Percentiles rank a stretch among this genome's conserved stretches.
Conservation (phyloP, 2,329 filamentous ascomycete species). For the Fusarium beomiforme region DNA sequence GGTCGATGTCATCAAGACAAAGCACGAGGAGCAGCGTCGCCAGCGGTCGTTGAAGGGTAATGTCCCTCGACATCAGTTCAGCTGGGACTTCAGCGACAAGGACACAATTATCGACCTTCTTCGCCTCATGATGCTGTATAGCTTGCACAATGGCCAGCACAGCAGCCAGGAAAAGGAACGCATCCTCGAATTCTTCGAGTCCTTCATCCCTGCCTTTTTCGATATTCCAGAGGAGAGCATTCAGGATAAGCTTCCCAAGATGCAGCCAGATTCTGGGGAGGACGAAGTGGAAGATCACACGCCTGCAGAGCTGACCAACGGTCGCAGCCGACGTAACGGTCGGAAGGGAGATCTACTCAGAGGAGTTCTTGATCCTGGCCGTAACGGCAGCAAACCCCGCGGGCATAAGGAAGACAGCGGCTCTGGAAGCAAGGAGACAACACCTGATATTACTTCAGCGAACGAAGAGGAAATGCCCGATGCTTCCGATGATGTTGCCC, state of each 20-base stretch:
- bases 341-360: slow-evolving; percentile 86
- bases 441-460: slow-evolving; percentile 81
- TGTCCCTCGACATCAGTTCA: slow-evolving; percentile 76
- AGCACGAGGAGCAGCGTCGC: slow-evolving; percentile 89
- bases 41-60: slow-evolving; percentile 70
- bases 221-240: slow-evolving; percentile 77
- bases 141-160: slow-evolving; percentile 75
- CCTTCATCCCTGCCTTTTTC: slow-evolving; percentile 81
- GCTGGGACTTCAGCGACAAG: slow-evolving; percentile 77
- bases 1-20: slow-evolving; percentile 89
- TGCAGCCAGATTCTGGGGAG: slow-evolving; percentile 76
- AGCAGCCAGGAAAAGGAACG: slow-evolving; percentile 78
- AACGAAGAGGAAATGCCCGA: slow-evolving; percentile 81
- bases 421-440: slow-evolving; percentile 88
- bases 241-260: slow-evolving; percentile 71
- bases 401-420: slow-evolving; percentile 82
- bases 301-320: slow-evolving; percentile 76
- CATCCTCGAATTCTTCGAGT: slow-evolving; percentile 79
- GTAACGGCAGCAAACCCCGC: slow-evolving; percentile 75
- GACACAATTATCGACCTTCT: slow-evolving; percentile 72
- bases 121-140: slow-evolving; percentile 71
- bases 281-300: slow-evolving; percentile 81
- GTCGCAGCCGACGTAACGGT: slow-evolving; percentile 73
- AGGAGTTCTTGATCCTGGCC: slow-evolving; percentile 82
- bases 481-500: slow-evolving; percentile 63